Base-by-base conservation (phyloP, 345 rosid genomes). In the Gossypium stocksii region DNA sequence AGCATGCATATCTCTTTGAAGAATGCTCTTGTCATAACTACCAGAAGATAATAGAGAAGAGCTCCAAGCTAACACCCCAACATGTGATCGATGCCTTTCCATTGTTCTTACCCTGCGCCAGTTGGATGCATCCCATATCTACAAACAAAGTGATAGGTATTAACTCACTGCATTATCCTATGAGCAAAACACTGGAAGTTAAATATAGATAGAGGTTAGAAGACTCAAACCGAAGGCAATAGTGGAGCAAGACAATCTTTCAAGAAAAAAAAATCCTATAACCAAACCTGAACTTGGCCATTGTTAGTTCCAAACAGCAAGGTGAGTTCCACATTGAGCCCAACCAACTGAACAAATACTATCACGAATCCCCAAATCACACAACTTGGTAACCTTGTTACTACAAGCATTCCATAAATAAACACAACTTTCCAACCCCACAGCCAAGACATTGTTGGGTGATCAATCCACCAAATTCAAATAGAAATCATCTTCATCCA, bases 401-500 rank as follows among this genome's bases (percentile, higher is more conserved):
- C 93, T 91, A 78, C 91, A 89, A 84, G 99, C 99, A 87, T 96
- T 96, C 98, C 97, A 96, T 80, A 96, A 71, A 82, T 96, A 96
- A 44, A 96, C 98, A 70, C 99, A 96, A 79, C 87, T 93, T 46
- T 89, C 98, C 77, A 96, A 77, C 70, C 98, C 99, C 49, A 96
- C 99, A 0, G 98, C 93, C 74, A 93, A 80, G 70, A 96, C 97
- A 75, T 96, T 96, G 72, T 89, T 90, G 1, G 95, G 83, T n/a
- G 98, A 96, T 98, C 98, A 96, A 66, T 96, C 97, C 80, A 93
- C 97, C 13, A 96, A 86, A 80, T 96, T 96, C 87, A 93, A 86
- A 80, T 96, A 96, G 82, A 93, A 96, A 86, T 93, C 99, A 87
- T 96, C 99, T 83, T 93, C 97, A 82, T 51, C 97, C 95, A 9